Conservation (phyloP, 1,284 basidiomycete species). For the Leccinum ponderosum region DNA sequence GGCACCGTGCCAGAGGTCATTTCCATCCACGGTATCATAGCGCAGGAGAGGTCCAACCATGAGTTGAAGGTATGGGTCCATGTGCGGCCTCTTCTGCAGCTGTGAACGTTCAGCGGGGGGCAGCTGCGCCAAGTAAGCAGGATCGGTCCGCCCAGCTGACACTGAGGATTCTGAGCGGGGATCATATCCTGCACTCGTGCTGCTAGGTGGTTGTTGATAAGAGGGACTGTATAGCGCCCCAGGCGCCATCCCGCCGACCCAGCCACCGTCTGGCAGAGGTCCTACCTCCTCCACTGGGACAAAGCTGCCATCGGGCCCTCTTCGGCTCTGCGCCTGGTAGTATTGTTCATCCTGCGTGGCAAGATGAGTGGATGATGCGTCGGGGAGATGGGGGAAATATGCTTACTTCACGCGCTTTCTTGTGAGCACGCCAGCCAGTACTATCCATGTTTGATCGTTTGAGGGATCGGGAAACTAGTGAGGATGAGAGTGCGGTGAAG, state of each 20-base stretch:
- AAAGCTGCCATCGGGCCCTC: constrained; percentile 52
- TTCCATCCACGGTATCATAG: constrained; percentile 85
- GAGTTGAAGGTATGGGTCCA: constrained; percentile 73
- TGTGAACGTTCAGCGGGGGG: constrained; percentile 65
- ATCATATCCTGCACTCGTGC: constrained; percentile 5
- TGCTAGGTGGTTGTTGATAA: constrained; percentile 5
- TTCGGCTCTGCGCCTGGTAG: constrained; percentile 36
- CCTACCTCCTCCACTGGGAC: constrained; percentile 53
- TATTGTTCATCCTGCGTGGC: constrained; percentile 43
- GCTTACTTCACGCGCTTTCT: constrained; percentile 48
- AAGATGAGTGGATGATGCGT: background rate
- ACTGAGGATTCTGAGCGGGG: constrained; percentile 13
- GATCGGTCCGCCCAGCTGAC: constrained; percentile 17
- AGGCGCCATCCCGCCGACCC: constrained; percentile 54
- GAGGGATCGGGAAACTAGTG: background rate
- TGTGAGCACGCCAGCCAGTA: constrained; percentile 66
- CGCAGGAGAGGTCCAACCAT: constrained; percentile 89
- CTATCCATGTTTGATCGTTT: constrained; percentile 53
- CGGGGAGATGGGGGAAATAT: background rate
- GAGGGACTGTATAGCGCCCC: constrained; percentile 29
- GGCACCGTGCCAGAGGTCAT: constrained; percentile 83
- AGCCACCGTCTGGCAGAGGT: constrained; percentile 52
- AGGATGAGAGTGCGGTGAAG: background rate
- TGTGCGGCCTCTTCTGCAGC: constrained; percentile 54
- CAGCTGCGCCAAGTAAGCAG: constrained; percentile 47